Conservation (phyloP, 805 yeast species). For the Candida incommunis region DNA sequence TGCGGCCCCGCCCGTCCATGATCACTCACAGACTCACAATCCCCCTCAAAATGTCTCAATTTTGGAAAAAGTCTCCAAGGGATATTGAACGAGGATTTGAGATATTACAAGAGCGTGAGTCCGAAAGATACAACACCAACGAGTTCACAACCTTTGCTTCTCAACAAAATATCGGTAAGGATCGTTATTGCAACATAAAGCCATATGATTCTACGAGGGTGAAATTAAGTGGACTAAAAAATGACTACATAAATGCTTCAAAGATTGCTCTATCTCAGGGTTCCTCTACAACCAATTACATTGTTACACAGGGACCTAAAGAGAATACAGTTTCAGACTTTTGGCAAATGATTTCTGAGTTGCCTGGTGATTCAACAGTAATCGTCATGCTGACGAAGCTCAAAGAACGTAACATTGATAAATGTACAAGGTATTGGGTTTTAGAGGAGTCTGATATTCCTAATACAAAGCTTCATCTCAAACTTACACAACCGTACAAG, state of each 20-base stretch:
- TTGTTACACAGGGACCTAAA: conserved; percentile 88
- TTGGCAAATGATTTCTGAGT: conserved; percentile 62
- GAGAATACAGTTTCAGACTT: conserved; percentile 64
- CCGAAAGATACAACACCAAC: neutral
- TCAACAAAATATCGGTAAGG: conserved; percentile 21
- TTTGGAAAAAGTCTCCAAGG: neutral
- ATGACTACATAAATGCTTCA: conserved; percentile 80
- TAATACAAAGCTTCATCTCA: conserved; percentile 20
- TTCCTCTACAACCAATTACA: conserved; percentile 23
- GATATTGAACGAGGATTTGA: neutral
- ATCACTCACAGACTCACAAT: too few species aligned
- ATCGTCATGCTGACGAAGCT: conserved; percentile 68
- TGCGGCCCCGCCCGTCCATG: too few species aligned
- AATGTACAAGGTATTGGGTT: conserved; percentile 75
- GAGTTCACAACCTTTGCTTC: neutral
- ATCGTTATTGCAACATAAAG: conserved; percentile 47
- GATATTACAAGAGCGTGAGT: neutral
- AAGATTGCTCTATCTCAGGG: conserved; percentile 35
- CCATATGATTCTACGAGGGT: conserved; percentile 56
- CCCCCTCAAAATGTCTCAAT: neutral
- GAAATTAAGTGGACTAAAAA: conserved; percentile 13
- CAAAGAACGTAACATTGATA: conserved; percentile 60
- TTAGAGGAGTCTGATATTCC: conserved; percentile 29
- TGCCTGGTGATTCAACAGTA: conserved; percentile 51
- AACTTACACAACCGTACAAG: conserved; percentile 6